Conservation (phyloP, 1,284 basidiomycete species). For the Ustilago esculenta region DNA sequence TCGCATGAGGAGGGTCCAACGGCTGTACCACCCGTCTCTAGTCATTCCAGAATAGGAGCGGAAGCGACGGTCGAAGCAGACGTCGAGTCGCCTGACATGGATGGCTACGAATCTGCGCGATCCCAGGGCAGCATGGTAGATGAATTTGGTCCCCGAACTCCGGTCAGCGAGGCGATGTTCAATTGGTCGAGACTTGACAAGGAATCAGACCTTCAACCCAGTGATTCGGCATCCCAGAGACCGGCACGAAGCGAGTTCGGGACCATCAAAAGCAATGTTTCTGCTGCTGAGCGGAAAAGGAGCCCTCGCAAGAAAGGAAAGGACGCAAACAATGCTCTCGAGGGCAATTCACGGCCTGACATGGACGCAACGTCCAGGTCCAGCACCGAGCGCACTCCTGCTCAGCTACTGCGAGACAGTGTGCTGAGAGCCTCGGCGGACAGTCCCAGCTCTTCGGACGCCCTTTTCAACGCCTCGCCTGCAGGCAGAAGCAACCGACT, state of each 20-base stretch:
- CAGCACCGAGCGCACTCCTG: slow-evolving; percentile 26
- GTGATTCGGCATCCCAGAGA: slow-evolving; percentile 57
- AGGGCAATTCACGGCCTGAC: background rate
- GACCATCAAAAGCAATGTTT: slow-evolving; percentile 39
- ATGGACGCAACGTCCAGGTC: background rate
- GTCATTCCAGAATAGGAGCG: slow-evolving; percentile 1
- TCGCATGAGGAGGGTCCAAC: background rate
- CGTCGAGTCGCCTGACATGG: slow-evolving; percentile 34
- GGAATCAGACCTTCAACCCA: slow-evolving; percentile 47
- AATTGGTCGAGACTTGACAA: slow-evolving; percentile 40
- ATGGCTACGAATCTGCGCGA: slow-evolving; percentile 43
- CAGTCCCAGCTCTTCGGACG: slow-evolving; percentile 5
- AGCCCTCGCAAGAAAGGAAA: slow-evolving; percentile 17
- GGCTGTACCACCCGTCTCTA: background rate
- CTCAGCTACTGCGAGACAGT: slow-evolving; percentile 44
- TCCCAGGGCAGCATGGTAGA: slow-evolving; percentile 45
- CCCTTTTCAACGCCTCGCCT: slow-evolving; percentile 21
- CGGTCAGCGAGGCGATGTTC: slow-evolving; percentile 50
- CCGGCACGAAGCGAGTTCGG: slow-evolving; percentile 51
- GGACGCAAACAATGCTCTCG: background rate
- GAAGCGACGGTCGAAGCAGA: background rate
- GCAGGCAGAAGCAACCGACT: slow-evolving; percentile 22
- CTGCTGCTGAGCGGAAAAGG: slow-evolving; percentile 19
- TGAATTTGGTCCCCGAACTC: slow-evolving; percentile 53
- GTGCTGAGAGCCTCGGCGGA: slow-evolving; percentile 17